Conservation (phyloP, 2,329 filamentous ascomycete species). For the Pseudogymnoascus sp. region DNA sequence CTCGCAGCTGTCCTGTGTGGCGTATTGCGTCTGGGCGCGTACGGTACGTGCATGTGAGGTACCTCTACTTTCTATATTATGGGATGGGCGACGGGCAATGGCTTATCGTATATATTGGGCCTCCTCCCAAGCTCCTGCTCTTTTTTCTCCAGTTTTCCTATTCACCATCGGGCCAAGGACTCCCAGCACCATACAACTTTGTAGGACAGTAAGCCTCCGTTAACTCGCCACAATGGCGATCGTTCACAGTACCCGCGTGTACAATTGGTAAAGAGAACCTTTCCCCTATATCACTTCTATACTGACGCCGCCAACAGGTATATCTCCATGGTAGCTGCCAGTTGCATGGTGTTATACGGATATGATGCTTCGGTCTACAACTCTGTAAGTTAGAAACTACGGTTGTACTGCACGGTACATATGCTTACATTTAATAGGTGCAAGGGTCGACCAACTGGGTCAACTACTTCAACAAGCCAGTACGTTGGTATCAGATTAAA, state of each 20-base stretch:
- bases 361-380: conserved; percentile 71
- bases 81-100: not conserved
- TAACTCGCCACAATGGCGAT: conserved; percentile 6
- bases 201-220: not conserved
- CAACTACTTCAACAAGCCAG: conserved; percentile 45
- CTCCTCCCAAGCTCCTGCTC: not conserved
- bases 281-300: not conserved
- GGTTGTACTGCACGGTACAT: not conserved
- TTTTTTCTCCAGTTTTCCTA: not conserved
- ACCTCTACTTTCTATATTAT: not conserved
- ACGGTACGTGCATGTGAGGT: not conserved
- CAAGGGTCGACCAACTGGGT: conserved; percentile 61
- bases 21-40: not conserved
- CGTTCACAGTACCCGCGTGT: conserved; percentile 1
- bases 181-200: not conserved
- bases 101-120: not conserved
- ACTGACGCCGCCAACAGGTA: conserved; percentile 38
- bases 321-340: conserved; percentile 60
- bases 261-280: conserved; percentile 1
- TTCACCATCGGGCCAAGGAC: not conserved
- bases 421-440: conserved; percentile 24
- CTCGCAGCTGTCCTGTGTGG: not conserved
- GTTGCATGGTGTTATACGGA: conserved; percentile 67
- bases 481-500: conserved; percentile 6
- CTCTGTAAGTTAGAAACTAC: conserved; percentile 32